Percentiles rank a stretch among this genome's conserved stretches.
Evolutionary conservation across 805 yeast species (phyloP).

Genomic region (Saccharomycopsis fermentans): DNA sequence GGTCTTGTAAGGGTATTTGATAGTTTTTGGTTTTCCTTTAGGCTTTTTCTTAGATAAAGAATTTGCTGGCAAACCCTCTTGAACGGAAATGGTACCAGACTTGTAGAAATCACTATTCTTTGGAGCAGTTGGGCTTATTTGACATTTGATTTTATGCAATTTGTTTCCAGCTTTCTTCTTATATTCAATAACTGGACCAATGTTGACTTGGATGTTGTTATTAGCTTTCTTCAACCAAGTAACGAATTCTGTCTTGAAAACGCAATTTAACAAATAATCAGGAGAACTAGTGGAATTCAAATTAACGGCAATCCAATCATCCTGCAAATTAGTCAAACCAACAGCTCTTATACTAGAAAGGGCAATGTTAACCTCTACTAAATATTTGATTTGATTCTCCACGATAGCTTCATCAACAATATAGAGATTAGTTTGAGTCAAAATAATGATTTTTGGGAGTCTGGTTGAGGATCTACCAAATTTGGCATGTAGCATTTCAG

Average conservation of each 20-base stretch:
- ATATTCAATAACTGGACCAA: slow-evolving; percentile 68
- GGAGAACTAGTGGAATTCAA: slow-evolving; percentile 42
- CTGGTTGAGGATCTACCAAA: slow-evolving; percentile 89
- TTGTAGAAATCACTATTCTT: slow-evolving; percentile 65
- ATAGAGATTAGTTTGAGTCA: slow-evolving; percentile 54
- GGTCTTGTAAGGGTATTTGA: slow-evolving; percentile 20
- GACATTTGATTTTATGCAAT: slow-evolving; percentile 61
- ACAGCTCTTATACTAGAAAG: slow-evolving; percentile 49
- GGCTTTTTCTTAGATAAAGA: slow-evolving; percentile 71
- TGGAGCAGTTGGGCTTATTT: slow-evolving; percentile 55
- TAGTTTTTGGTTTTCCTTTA: slow-evolving; percentile 32
- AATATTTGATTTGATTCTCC: slow-evolving; percentile 48
- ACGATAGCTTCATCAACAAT: slow-evolving; percentile 65
- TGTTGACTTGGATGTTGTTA: slow-evolving; percentile 45
- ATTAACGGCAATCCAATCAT: slow-evolving; percentile 82
- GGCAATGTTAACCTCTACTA: slow-evolving; percentile 54
- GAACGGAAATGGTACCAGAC: slow-evolving; percentile 76
- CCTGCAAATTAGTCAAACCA: slow-evolving; percentile 67
- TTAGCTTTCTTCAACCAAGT: slow-evolving; percentile 61
- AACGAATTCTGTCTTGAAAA: slow-evolving; percentile 81
- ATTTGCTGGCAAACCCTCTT: slow-evolving; percentile 66
- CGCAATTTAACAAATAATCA: slow-evolving; percentile 70
- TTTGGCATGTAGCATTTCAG: slow-evolving; percentile 73
- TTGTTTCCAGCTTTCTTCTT: slow-evolving; percentile 84
- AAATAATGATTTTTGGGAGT: slow-evolving; percentile 57